phyloP scores from a whole-genome alignment of 177 flowering plant genomes.

The Telopea speciosissima region DNA sequence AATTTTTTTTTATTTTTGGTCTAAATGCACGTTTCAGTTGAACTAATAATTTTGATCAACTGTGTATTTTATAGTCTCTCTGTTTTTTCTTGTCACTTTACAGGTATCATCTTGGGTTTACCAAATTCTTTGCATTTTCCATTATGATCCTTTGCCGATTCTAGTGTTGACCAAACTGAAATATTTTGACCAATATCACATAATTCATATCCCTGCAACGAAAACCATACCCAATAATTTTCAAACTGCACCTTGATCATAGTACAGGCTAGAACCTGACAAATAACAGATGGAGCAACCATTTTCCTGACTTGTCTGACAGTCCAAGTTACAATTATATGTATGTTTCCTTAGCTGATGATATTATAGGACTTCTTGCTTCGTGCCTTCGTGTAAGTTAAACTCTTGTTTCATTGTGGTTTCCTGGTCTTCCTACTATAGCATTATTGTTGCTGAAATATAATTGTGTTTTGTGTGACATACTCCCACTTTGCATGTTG shows the following conservation, averaged over 20 bases:
- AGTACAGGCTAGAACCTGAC: neutral
- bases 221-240: too few species aligned
- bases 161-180: too few species aligned
- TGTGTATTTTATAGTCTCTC: too few species aligned
- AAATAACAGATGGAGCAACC: neutral
- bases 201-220: neutral
- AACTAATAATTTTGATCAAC: too few species aligned
- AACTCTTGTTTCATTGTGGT: neutral
- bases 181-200: too few species aligned
- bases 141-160: too few species aligned
- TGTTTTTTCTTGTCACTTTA: too few species aligned
- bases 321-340: neutral
- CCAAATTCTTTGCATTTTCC: too few species aligned
- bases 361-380: neutral
- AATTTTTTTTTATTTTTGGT: too few species aligned
- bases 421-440: neutral
- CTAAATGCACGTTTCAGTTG: too few species aligned
- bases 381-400: neutral
- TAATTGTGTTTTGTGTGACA: neutral
- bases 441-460: neutral
- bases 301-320: neutral
- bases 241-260: neutral
- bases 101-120: too few species aligned
- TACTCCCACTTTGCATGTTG: constrained; percentile 2
- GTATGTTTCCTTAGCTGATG: neutral